phyloP scores from a whole-genome alignment of 441 rosid species.

The Metrosideros polymorpha region DNA sequence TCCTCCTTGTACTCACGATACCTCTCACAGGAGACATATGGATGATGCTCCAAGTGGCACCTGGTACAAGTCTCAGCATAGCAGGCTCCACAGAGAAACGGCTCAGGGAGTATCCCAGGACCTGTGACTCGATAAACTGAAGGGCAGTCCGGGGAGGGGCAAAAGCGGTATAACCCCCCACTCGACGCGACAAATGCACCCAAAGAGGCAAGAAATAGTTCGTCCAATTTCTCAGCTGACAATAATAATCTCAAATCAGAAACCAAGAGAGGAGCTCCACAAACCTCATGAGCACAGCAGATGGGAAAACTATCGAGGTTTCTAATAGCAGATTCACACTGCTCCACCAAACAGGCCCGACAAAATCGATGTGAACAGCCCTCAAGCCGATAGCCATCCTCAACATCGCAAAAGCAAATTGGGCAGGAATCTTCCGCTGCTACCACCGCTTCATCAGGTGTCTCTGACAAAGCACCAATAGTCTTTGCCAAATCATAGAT shows the following conservation, averaged over 20 bases:
- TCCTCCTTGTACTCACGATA: constrained; percentile 67
- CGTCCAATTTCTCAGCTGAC: constrained; percentile 57
- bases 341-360: constrained; percentile 61
- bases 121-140: constrained; percentile 61
- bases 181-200: constrained; percentile 59
- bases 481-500: constrained; percentile 30
- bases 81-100: constrained; percentile 78
- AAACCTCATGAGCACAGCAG: constrained; percentile 42
- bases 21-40: constrained; percentile 57
- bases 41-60: constrained; percentile 83
- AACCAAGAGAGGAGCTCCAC: constrained; percentile 39
- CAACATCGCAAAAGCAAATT: constrained; percentile 55
- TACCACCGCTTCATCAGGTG: background rate
- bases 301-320: constrained; percentile 61
- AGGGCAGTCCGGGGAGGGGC: constrained; percentile 92
- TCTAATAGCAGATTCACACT: constrained; percentile 66
- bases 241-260: constrained; percentile 56
- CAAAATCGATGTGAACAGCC: constrained; percentile 51
- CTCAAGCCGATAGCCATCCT: constrained; percentile 49
- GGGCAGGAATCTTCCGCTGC: constrained; percentile 35
- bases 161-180: constrained; percentile 55
- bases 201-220: constrained; percentile 71
- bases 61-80: constrained; percentile 61
- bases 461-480: constrained; percentile 7
- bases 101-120: constrained; percentile 22